These are phyloP conservation scores for Neoboletus magnificus DNA, from an alignment of 768 basidiomycete genomes.

Conservation along the genomic window DNA sequence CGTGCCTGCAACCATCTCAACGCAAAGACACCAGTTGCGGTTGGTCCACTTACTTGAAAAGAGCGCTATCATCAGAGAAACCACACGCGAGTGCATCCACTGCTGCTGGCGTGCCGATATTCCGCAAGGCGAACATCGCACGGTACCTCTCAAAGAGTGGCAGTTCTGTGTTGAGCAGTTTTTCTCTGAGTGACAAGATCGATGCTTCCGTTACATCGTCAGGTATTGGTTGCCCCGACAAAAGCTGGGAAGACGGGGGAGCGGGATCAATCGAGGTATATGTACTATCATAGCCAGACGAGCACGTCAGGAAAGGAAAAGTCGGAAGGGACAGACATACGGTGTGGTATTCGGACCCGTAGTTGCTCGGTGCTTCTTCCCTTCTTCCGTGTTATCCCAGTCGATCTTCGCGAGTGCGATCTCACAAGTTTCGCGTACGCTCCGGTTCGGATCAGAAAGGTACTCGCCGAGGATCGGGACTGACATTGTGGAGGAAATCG, in stretches of 20 bases:
- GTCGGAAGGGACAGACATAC: conserved; percentile 27
- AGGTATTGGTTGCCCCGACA: conserved; percentile 51
- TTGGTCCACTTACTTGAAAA: conserved; percentile 75
- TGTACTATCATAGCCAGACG: conserved; percentile 37
- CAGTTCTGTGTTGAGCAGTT: conserved; percentile 61
- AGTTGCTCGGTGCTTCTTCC: conserved; percentile 42
- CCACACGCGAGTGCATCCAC: conserved; percentile 90
- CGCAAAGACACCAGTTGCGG: background rate
- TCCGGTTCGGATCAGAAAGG: conserved; percentile 64
- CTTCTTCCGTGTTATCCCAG: conserved; percentile 84
- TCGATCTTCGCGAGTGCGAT: conserved; percentile 94
- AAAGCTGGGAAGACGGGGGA: conserved; percentile 66
- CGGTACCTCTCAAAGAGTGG: conserved; percentile 92
- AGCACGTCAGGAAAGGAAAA: background rate
- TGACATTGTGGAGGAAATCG: conserved; percentile 70
- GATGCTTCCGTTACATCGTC: conserved; percentile 46
- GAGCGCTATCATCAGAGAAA: conserved; percentile 81
- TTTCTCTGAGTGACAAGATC: conserved; percentile 54
- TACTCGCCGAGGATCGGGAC: conserved; percentile 70
- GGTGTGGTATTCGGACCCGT: conserved; percentile 31
- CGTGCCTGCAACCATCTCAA: conserved; percentile 60
- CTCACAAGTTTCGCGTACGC: conserved; percentile 93
- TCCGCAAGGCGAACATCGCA: conserved; percentile 96
- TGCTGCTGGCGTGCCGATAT: conserved; percentile 81
- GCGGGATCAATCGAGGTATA: conserved; percentile 91